Conservation (phyloP, 2,329 filamentous ascomycete species). For the Decorospora gaudefroyi region DNA sequence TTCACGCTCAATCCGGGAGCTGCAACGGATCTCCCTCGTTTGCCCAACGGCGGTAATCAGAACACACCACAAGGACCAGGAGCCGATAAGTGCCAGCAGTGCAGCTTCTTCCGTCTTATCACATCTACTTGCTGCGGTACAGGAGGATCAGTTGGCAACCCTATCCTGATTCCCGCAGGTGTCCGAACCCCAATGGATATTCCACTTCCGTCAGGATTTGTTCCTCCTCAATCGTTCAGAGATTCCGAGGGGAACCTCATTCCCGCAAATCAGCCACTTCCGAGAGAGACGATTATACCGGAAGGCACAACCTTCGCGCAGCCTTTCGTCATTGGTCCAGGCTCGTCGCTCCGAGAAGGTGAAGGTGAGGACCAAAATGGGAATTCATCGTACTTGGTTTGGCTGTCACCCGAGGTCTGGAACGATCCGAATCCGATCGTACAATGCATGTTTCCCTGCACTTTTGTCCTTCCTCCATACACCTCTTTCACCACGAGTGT, state of each 20-base stretch:
- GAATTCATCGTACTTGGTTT: slow-evolving; percentile 8
- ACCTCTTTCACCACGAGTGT: slow-evolving; percentile 7
- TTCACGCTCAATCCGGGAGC: slow-evolving; percentile 9
- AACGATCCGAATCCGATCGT: slow-evolving; percentile 8
- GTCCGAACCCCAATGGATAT: slow-evolving; percentile 17
- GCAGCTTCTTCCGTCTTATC: slow-evolving; percentile 15
- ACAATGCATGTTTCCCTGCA: slow-evolving; percentile 11
- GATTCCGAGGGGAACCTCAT: slow-evolving; percentile 26
- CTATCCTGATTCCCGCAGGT: slow-evolving; percentile 7
- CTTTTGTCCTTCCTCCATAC: slow-evolving; percentile 11
- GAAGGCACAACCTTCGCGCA: slow-evolving; percentile 51
- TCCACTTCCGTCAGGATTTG: slow-evolving; percentile 11
- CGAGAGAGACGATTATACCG: slow-evolving; percentile 41
- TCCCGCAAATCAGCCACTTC: slow-evolving; percentile 35
- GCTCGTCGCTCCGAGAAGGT: slow-evolving; percentile 2
- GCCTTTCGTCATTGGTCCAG: slow-evolving; percentile 43
- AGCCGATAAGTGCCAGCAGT: slow-evolving; percentile 10
- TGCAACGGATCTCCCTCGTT: slow-evolving; percentile 9
- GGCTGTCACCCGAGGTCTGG: slow-evolving; percentile 13
- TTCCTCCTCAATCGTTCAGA: slow-evolving; percentile 21
- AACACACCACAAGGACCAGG: slow-evolving; percentile 11
- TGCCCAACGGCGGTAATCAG: slow-evolving; percentile 14
- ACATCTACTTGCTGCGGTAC: slow-evolving; percentile 17
- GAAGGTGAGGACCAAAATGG: slow-evolving; percentile 12
- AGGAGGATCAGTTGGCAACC: slow-evolving; percentile 11